phyloP scores from a whole-genome alignment of 768 basidiomycete species.

The Infundibulicybe gibba region DNA sequence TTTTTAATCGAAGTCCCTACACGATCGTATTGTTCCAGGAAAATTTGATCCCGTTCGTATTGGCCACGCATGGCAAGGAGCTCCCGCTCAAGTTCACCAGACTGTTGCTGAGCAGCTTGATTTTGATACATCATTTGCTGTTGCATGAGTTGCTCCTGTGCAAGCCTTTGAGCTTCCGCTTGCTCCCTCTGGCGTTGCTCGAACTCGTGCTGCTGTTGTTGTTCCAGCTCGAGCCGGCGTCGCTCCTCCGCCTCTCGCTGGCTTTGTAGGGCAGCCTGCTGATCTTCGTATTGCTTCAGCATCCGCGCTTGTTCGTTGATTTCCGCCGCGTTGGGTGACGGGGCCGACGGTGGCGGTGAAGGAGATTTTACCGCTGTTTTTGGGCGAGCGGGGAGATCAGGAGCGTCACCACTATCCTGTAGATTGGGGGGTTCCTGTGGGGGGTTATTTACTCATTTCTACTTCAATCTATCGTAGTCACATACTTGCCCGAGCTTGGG shows the following conservation, averaged over 20 bases:
- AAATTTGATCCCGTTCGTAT: constrained; percentile 96
- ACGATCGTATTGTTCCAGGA: constrained; percentile 95
- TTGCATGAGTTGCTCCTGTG: constrained; percentile 86
- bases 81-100: constrained; percentile 84
- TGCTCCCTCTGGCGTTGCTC: constrained; percentile 86
- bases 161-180: constrained; percentile 80
- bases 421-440: constrained; percentile 94
- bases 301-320: constrained; percentile 90
- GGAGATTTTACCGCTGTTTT: constrained; percentile 56
- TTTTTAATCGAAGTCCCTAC: constrained; percentile 42
- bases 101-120: constrained; percentile 66
- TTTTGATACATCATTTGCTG: constrained; percentile 81
- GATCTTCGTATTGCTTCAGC: constrained; percentile 94
- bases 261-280: constrained; percentile 83
- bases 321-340: constrained; percentile 65
- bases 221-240: constrained; percentile 71
- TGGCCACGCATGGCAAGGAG: constrained; percentile 92
- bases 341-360: constrained; percentile 67
- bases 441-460: background rate
- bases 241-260: constrained; percentile 83
- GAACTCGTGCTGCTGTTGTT: constrained; percentile 82
- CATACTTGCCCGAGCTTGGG: constrained; percentile 91
- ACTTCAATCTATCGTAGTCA: background rate
- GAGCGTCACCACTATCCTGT: constrained; percentile 74
- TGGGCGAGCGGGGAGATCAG: constrained; percentile 83